Conservation (phyloP, 768 basidiomycete species). For the Hygrophoropsis aurantiaca region DNA sequence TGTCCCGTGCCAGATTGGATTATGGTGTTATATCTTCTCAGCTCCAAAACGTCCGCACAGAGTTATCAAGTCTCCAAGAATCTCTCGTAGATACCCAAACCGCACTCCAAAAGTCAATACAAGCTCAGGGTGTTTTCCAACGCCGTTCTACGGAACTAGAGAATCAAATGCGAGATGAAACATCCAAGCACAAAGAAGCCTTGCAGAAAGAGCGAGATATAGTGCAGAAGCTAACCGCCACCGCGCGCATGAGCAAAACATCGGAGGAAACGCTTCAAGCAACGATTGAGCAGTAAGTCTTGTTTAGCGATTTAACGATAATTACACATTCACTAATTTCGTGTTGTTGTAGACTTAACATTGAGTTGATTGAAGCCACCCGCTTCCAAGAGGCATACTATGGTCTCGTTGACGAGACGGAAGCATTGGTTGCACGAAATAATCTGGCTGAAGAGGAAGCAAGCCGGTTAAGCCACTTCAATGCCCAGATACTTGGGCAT, state of each 20-base stretch:
- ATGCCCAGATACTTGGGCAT: slow-evolving; percentile 84
- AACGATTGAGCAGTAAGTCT: slow-evolving; percentile 67
- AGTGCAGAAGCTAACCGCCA: slow-evolving; percentile 45
- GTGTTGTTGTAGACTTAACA: slow-evolving; percentile 31
- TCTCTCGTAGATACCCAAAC: slow-evolving; percentile 21
- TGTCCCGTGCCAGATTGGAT: slow-evolving; percentile 39
- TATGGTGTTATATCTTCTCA: slow-evolving; percentile 43
- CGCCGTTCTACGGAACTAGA: slow-evolving; percentile 25
- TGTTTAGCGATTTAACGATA: too few relatives aligned
- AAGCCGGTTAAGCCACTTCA: slow-evolving; percentile 71
- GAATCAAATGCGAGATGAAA: slow-evolving; percentile 30
- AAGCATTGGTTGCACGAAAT: slow-evolving; percentile 64
- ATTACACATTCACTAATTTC: slow-evolving; percentile 30
- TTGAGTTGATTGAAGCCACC: slow-evolving; percentile 59
- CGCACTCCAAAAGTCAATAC: slow-evolving; percentile 13
- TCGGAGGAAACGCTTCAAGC: slow-evolving; percentile 68
- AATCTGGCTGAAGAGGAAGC: slow-evolving; percentile 81
- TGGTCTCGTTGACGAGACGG: slow-evolving; percentile 61
- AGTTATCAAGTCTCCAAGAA: slow-evolving; percentile 27
- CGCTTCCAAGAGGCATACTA: slow-evolving; percentile 73
- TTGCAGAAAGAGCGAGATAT: slow-evolving; percentile 49
- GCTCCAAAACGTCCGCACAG: slow-evolving; percentile 39
- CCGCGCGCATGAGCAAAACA: slow-evolving; percentile 55
- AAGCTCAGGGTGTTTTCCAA: slow-evolving; percentile 22
- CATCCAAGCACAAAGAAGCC: slow-evolving; percentile 31